Conservation (phyloP, 148 eudicot genomes). For the Rhododendron ferrugineum region DNA sequence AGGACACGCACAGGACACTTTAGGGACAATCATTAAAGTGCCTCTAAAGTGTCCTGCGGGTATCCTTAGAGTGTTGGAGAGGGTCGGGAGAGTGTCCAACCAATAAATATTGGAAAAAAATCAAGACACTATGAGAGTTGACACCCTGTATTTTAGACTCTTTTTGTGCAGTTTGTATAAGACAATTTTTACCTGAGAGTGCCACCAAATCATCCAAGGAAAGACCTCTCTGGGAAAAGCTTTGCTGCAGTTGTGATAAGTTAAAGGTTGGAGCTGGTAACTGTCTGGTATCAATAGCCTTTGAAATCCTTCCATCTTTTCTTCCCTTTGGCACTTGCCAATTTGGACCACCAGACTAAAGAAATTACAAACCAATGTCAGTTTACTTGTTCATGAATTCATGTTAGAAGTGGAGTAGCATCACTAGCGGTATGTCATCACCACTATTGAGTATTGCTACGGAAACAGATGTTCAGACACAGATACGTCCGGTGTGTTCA, state of each 20-base stretch:
- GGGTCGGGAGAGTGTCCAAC: too few relatives aligned
- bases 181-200: conserved; percentile 49
- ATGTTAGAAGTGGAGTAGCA: background rate
- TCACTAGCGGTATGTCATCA: too few relatives aligned
- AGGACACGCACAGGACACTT: too few relatives aligned
- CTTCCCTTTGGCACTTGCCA: conserved; percentile 90
- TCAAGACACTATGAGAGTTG: background rate
- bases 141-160: background rate
- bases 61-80: too few relatives aligned
- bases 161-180: background rate
- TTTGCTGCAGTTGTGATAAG: conserved; percentile 69
- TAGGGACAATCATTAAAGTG: too few relatives aligned
- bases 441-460: background rate
- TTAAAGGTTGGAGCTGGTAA: conserved; percentile 81
- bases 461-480: background rate
- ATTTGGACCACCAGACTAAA: conserved; percentile 73
- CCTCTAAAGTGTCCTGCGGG: too few relatives aligned
- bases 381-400: background rate
- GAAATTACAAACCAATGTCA: background rate
- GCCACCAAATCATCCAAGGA: conserved; percentile 72
- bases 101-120: too few relatives aligned
- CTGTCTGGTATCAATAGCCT: conserved; percentile 55
- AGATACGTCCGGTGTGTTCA: background rate
- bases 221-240: conserved; percentile 71
- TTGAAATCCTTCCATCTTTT: conserved; percentile 77